Base-by-base conservation (phyloP, 192 early-diverging fungal species). In the Rhizophagus clarus region DNA sequence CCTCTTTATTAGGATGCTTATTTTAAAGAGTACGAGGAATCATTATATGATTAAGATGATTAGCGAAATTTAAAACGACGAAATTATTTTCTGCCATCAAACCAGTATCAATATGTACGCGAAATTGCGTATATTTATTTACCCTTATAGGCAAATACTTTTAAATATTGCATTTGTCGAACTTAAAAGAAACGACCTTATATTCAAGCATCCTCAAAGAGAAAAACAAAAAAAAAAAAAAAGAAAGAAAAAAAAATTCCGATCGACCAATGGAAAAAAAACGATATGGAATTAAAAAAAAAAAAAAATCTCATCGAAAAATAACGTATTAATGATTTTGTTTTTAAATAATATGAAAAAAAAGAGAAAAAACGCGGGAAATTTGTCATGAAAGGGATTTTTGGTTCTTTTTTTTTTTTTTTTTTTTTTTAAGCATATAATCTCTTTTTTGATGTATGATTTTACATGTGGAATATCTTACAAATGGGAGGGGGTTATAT, bases 381-480 rank as follows among this genome's bases (percentile, higher is more conserved):
- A 4, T 15, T n/a, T 56, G 49, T 34, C 32, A 34, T 34, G 32
- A 34, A 34, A 34, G 32, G 32, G 32, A 2, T 2, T 34, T 34
- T 34, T 34, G 32, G 2, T 2, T 34, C 6, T 34, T 34, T 34
- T 34, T 34, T 34, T 29, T 14, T 64, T 29, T 64, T 64, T 64
- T 29, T 64, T 64, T 64, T 28, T 64, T 20, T 20, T 56, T 17
- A 5, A 20, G 51, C 51, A 56, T 56, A 56, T 17, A 56, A 64
- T 64, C 63, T 64, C n/a, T 64, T 28, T 64, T 29, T 64, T 40
- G 14, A 40, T 47, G 34, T 22, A 40, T 42, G 40, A 34, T 4
- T 37, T 37, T 32, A 22, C 10, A 28, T 64, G 51, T 29, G 66
- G 15, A 31, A 40, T 72, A 72, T 72, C 70, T 72, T 72, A 72